Percentiles rank a stretch among this genome's conserved stretches.
Evolutionary conservation across 768 basidiomycete genomes (phyloP).

Genomic region (Tremella yokohamensis): DNA sequence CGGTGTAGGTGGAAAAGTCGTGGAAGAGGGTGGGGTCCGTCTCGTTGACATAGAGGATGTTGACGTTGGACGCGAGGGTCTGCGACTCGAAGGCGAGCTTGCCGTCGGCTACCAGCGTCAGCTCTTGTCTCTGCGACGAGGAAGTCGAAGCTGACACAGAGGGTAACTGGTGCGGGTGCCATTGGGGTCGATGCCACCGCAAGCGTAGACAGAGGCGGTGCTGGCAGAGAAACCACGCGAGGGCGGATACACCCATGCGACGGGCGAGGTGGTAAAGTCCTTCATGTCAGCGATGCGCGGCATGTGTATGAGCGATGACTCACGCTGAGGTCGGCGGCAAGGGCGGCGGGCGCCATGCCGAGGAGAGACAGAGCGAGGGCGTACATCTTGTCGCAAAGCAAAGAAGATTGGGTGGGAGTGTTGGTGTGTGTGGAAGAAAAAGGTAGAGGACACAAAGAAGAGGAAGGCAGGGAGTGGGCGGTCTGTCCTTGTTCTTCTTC

Average conservation of each 20-base stretch:
- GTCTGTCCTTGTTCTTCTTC: no score
- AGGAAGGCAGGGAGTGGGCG: no score
- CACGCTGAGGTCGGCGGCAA: no score
- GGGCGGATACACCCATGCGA: slow-evolving; percentile 1
- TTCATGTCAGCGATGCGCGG: not conserved
- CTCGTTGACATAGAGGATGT: slow-evolving; percentile 25
- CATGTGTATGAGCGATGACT: no score
- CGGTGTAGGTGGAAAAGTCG: slow-evolving; percentile 28
- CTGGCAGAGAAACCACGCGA: not conserved
- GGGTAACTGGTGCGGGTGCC: slow-evolving; percentile 1
- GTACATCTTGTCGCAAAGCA: no score
- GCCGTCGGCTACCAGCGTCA: slow-evolving; percentile 18
- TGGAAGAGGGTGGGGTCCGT: slow-evolving; percentile 19
- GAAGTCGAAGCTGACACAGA: not conserved
- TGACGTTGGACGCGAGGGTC: slow-evolving; percentile 21
- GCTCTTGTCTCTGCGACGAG: not conserved
- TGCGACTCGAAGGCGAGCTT: slow-evolving; percentile 26
- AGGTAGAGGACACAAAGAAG: no score
- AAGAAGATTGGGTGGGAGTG: no score
- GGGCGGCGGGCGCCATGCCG: no score
- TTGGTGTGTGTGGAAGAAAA: no score
- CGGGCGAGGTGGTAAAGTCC: slow-evolving; percentile 1
- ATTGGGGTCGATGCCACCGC: slow-evolving; percentile 1
- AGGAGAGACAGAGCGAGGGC: no score
- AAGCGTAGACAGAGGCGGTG: not conserved